Evolutionary conservation across 106 monocot species (phyloP).

Genomic region (Ottelia alismoides): DNA sequence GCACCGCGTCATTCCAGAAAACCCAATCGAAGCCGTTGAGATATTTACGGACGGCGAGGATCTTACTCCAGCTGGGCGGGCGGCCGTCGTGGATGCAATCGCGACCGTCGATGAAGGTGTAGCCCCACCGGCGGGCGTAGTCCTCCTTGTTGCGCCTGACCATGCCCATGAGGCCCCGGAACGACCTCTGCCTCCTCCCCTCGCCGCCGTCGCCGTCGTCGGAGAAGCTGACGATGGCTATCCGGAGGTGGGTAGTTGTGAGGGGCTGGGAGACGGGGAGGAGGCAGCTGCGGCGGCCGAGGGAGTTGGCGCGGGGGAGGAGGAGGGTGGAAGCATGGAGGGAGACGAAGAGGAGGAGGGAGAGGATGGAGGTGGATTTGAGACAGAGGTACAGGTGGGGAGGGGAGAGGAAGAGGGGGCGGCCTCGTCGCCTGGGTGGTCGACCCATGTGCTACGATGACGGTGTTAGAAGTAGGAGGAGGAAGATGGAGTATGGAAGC

Average conservation of each 20-base stretch:
- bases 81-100: conserved; percentile 23
- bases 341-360: conserved; percentile 4
- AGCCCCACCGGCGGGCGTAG: conserved; percentile 49
- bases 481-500: too few relatives aligned
- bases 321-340: conserved; percentile 6
- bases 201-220: conserved; percentile 16
- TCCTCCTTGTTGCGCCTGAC: conserved; percentile 46
- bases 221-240: conserved; percentile 73
- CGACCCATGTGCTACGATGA: too few relatives aligned
- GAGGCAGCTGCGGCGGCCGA: conserved; percentile 23
- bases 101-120: conserved; percentile 38
- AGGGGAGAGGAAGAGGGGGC: not conserved
- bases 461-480: too few relatives aligned
- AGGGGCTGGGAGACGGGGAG: not conserved
- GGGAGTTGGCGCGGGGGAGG: conserved; percentile 56
- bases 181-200: conserved; percentile 21
- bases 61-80: conserved; percentile 70
- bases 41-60: conserved; percentile 31
- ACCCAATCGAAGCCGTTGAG: conserved; percentile 54
- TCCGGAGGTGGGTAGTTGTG: not conserved
- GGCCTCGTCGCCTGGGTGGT: too few relatives aligned
- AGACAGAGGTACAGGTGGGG: not conserved
- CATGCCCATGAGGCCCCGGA: conserved; percentile 35
- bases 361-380: conserved; percentile 1
- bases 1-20: conserved; percentile 91